A percentile compares a stretch with the other conserved stretches of the same genome.
Evolutionary conservation across 306 rosid species (phyloP).

Genomic region (Sicyos edulis): DNA sequence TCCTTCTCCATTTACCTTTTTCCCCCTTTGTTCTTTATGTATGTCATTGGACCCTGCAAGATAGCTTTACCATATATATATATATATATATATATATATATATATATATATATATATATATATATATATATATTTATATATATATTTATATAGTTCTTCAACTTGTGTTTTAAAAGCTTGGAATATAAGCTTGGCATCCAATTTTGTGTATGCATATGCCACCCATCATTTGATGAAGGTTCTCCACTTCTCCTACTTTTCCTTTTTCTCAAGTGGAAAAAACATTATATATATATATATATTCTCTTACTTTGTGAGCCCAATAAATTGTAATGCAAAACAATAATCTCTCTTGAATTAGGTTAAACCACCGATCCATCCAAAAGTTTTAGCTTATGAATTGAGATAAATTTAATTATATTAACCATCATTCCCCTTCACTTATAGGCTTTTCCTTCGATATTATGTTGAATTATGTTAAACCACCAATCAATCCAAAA

Average conservation of each 20-base stretch:
- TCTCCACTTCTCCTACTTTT: background rate
- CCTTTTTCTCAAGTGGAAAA: background rate
- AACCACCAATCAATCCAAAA: no score
- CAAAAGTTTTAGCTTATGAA: no score
- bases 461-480: no score
- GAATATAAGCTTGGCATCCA: slow-evolving; percentile 6
- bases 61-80: background rate
- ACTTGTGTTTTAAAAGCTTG: background rate
- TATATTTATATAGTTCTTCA: no score
- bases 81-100: no score
- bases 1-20: background rate
- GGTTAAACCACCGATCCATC: no score
- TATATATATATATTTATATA: no score
- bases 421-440: no score
- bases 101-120: no score
- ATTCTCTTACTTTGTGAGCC: background rate
- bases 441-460: no score
- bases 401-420: no score
- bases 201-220: slow-evolving; percentile 2
- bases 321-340: background rate
- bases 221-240: slow-evolving; percentile 15
- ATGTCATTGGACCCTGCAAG: background rate
- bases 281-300: background rate
- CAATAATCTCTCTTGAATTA: no score
- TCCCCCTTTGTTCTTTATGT: background rate